Evolutionary conservation across 2,329 filamentous ascomycete species (phyloP).

Genomic region (Fusarium phyllophilum): DNA sequence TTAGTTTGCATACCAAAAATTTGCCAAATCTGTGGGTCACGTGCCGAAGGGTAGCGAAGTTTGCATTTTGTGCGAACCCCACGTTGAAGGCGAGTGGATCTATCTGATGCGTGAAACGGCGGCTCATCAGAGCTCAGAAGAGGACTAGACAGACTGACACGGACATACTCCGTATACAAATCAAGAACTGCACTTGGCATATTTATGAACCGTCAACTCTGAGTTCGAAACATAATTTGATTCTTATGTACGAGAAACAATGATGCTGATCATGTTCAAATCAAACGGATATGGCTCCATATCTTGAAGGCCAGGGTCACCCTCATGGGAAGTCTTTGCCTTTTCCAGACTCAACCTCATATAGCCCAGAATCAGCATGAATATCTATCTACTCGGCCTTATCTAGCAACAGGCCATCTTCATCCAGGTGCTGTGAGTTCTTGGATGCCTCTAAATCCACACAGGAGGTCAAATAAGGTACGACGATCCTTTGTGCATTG

Average conservation of each 20-base stretch:
- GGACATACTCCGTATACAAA: not conserved
- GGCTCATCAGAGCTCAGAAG: not conserved
- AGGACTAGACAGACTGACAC: not conserved
- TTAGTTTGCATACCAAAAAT: not conserved
- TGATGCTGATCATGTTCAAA: not conserved
- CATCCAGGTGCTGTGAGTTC: not conserved
- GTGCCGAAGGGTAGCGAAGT: slow-evolving; percentile 41
- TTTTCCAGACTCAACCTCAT: not conserved
- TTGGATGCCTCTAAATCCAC: not conserved
- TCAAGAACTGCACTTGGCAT: not conserved
- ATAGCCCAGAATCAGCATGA: not conserved
- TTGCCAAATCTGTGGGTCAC: slow-evolving; percentile 41
- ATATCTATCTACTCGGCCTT: no score
- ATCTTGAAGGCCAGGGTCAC: not conserved
- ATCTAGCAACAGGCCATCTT: not conserved
- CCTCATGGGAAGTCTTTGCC: not conserved
- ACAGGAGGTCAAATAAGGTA: not conserved
- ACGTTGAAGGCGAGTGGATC: not conserved
- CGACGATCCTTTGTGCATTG: slow-evolving; percentile 20
- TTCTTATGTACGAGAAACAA: not conserved
- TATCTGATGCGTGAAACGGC: not conserved
- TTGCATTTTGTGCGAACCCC: slow-evolving; percentile 14
- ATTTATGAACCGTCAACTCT: not conserved
- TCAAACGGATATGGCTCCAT: not conserved
- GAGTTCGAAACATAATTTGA: not conserved